A percentile compares a stretch with the other conserved stretches of the same genome.
These are phyloP conservation scores for Beauveria brongniartii DNA, from an alignment of 2,329 filamentous ascomycete species.

Conservation along the genomic window DNA sequence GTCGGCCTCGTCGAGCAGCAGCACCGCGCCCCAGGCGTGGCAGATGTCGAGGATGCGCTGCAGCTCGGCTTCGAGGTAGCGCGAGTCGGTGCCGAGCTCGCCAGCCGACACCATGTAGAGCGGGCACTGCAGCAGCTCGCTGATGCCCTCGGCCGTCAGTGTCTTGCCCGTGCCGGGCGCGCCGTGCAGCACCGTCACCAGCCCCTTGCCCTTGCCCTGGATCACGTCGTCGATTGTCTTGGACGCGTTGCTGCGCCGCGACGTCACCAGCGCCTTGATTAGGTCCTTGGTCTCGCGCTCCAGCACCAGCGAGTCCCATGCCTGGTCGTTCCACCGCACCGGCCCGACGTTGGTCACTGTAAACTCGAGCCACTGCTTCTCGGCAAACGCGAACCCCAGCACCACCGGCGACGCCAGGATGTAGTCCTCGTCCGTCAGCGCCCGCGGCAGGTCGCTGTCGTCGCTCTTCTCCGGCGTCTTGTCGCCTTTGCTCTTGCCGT, in stretches of 20 bases:
- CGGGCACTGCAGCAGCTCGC: constrained; percentile 72
- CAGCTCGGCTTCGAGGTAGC: constrained; percentile 65
- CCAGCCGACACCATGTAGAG: constrained; percentile 78
- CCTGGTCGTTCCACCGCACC: constrained; percentile 76
- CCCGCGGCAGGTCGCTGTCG: constrained; percentile 27
- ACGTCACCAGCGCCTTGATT: constrained; percentile 70
- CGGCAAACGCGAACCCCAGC: constrained; percentile 76
- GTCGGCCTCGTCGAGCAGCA: constrained; percentile 79
- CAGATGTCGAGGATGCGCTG: constrained; percentile 82
- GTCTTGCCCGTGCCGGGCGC: constrained; percentile 86
- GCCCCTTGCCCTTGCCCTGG: constrained; percentile 76
- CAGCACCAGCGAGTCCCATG: constrained; percentile 75
- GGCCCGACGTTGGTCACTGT: constrained; percentile 70
- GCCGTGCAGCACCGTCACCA: constrained; percentile 74
- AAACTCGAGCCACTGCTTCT: constrained; percentile 88
- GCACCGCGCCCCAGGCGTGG: constrained; percentile 76
- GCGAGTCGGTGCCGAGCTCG: constrained; percentile 71
- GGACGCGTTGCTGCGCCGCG: constrained; percentile 73
- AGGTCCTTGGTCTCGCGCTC: constrained; percentile 53
- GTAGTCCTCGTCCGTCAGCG: constrained; percentile 76
- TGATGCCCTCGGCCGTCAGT: constrained; percentile 78
- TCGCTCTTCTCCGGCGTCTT: constrained; percentile 13
- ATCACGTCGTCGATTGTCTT: constrained; percentile 78
- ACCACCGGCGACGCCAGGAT: constrained; percentile 78
- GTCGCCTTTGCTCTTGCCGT: constrained; percentile 1